These are phyloP conservation scores for Penicillium sp. DNA, from an alignment of 2,329 filamentous ascomycete species.

Conservation along the genomic window DNA sequence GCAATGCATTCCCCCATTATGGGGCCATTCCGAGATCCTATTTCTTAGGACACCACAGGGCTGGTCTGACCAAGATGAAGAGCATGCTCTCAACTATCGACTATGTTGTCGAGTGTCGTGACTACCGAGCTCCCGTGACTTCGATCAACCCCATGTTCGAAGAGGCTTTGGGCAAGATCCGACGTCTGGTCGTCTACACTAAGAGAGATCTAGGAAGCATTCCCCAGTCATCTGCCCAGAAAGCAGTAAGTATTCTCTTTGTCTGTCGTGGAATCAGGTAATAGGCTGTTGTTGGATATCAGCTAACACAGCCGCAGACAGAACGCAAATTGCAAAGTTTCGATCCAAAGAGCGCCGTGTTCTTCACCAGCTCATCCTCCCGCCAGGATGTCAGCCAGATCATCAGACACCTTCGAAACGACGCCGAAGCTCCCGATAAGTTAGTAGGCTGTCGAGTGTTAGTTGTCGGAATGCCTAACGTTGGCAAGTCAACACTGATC, in stretches of 20 bases:
- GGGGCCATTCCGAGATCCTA: slow-evolving; percentile 80
- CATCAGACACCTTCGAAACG: slow-evolving; percentile 30
- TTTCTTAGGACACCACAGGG: slow-evolving; percentile 88
- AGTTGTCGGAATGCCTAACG: slow-evolving; percentile 96
- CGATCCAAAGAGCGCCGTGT: slow-evolving; percentile 32
- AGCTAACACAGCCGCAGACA: slow-evolving; percentile 17
- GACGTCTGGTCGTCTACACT: slow-evolving; percentile 84
- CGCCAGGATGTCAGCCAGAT: slow-evolving; percentile 31
- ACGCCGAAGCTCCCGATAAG: slow-evolving; percentile 36
- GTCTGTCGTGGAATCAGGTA: not conserved
- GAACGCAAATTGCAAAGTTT: slow-evolving; percentile 35
- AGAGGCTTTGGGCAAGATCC: slow-evolving; percentile 65
- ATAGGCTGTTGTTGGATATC: not conserved
- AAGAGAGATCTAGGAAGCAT: slow-evolving; percentile 71
- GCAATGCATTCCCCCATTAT: slow-evolving; percentile 68
- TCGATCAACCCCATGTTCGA: slow-evolving; percentile 91
- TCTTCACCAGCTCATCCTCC: slow-evolving; percentile 35
- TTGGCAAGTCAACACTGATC: slow-evolving; percentile 92
- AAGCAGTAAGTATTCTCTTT: slow-evolving; percentile 30
- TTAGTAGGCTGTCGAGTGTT: slow-evolving; percentile 82
- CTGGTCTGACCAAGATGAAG: slow-evolving; percentile 79
- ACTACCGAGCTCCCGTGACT: slow-evolving; percentile 84
- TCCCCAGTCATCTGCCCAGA: slow-evolving; percentile 38
- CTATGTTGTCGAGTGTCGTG: slow-evolving; percentile 89
- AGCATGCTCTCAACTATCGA: slow-evolving; percentile 74